Conservation (phyloP, 75 land plant species). For the Adiantum capillusveneris region DNA sequence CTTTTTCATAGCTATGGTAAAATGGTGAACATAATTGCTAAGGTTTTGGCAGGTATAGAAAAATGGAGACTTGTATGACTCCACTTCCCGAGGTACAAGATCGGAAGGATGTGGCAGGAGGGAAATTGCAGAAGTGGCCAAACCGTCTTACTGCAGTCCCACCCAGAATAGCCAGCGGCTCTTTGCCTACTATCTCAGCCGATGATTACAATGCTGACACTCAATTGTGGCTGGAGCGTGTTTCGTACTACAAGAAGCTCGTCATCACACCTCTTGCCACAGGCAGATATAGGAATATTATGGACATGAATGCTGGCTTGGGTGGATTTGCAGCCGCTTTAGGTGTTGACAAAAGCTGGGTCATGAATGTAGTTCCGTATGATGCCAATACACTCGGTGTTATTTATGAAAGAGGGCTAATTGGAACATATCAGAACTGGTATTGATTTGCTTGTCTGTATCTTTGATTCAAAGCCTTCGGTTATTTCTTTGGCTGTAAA, state of each 20-base stretch:
- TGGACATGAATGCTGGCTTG: conserved; percentile 86
- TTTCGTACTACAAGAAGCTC: conserved; percentile 42
- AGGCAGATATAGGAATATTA: conserved; percentile 67
- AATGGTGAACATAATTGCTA: not conserved
- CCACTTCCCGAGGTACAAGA: conserved; percentile 56
- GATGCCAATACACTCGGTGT: conserved; percentile 71
- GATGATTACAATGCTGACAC: conserved; percentile 52
- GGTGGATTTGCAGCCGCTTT: conserved; percentile 83
- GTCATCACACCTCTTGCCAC: conserved; percentile 32
- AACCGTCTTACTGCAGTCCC: conserved; percentile 57
- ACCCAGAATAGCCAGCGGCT: conserved; percentile 58
- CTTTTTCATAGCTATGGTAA: not conserved
- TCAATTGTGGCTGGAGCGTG: conserved; percentile 51
- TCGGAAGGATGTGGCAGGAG: conserved; percentile 61
- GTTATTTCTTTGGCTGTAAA: conserved; percentile 1
- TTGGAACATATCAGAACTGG: conserved; percentile 87
- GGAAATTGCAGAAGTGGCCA: conserved; percentile 61
- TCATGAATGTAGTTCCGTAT: conserved; percentile 85
- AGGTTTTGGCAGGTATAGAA: conserved; percentile 47
- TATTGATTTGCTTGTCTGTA: conserved; percentile 7
- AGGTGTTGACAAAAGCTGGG: conserved; percentile 65
- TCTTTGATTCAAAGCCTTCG: conserved; percentile 6
- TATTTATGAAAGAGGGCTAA: conserved; percentile 78
- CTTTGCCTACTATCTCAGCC: conserved; percentile 37
- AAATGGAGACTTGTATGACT: conserved; percentile 74